A percentile compares a stretch with the other conserved stretches of the same genome.
These are phyloP conservation scores for Polygonum maritimum DNA, from an alignment of 148 eudicot species.

Conservation along the genomic window DNA sequence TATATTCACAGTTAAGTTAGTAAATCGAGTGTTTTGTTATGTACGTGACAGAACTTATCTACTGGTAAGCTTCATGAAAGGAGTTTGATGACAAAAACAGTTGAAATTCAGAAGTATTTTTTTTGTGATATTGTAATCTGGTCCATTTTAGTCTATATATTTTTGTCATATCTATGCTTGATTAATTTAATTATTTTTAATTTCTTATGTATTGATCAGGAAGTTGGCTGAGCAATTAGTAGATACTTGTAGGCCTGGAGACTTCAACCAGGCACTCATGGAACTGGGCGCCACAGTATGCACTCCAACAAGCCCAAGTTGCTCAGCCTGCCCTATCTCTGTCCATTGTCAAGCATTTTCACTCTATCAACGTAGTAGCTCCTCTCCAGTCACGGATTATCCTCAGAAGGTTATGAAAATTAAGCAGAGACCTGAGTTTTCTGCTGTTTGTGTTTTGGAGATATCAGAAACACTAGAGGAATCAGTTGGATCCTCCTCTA, in stretches of 20 bases:
- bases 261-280: conserved; percentile 94
- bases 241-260: conserved; percentile 82
- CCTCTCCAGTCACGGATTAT: conserved; percentile 60
- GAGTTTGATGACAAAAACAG: background rate
- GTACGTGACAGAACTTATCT: background rate
- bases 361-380: conserved; percentile 28
- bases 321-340: conserved; percentile 68
- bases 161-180: background rate
- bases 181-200: background rate
- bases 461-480: conserved; percentile 26
- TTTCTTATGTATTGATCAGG: conserved; percentile 28
- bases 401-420: conserved; percentile 69
- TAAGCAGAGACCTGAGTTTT: conserved; percentile 68
- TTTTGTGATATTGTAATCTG: background rate
- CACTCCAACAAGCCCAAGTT: conserved; percentile 51
- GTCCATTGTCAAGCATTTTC: conserved; percentile 61
- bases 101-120: background rate
- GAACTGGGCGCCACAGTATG: conserved; percentile 96
- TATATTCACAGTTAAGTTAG: background rate
- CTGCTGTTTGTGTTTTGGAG: conserved; percentile 90
- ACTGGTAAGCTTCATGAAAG: background rate
- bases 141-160: background rate
- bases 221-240: conserved; percentile 79
- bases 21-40: background rate
- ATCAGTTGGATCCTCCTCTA: conserved; percentile 17